phyloP scores from a whole-genome alignment of 176 grass and related monocot species.

The Eleusine coracana region DNA sequence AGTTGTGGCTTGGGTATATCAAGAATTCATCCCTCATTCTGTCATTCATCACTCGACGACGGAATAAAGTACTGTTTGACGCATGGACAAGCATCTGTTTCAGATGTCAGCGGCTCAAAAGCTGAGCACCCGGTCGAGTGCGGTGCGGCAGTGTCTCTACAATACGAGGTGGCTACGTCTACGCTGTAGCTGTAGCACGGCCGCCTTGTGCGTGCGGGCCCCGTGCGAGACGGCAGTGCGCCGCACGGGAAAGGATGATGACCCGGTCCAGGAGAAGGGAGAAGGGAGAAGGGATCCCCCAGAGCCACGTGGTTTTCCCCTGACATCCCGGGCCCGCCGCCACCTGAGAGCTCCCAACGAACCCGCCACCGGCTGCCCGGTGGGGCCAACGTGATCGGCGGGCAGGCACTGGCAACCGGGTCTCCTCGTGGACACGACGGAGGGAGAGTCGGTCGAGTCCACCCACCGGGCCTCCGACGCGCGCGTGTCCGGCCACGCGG shows the following conservation, averaged over 20 bases:
- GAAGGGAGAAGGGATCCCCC: too few relatives aligned
- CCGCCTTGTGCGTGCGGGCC: not conserved
- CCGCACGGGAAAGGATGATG: constrained; percentile 13
- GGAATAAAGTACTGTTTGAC: too few relatives aligned
- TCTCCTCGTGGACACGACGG: not conserved
- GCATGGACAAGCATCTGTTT: too few relatives aligned
- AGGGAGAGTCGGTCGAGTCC: constrained; percentile 10
- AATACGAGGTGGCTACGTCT: too few relatives aligned
- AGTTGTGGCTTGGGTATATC: too few relatives aligned
- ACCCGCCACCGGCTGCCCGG: not conserved
- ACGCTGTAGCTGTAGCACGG: not conserved
- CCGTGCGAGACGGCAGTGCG: constrained; percentile 11
- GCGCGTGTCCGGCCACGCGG: constrained; percentile 5
- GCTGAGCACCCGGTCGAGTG: too few relatives aligned
- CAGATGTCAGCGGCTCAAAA: too few relatives aligned
- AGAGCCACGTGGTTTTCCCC: not conserved
- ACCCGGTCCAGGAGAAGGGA: not conserved
- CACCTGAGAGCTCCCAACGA: constrained; percentile 16
- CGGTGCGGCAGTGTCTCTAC: too few relatives aligned
- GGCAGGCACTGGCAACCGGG: not conserved
- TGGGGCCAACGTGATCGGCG: constrained; percentile 23
- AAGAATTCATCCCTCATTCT: too few relatives aligned
- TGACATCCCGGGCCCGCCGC: constrained; percentile 1
- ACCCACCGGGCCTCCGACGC: constrained; percentile 46
- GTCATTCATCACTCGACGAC: too few relatives aligned